Evolutionary conservation across 106 monocot genomes (phyloP).

Genomic region (Apostasia ramifera): DNA sequence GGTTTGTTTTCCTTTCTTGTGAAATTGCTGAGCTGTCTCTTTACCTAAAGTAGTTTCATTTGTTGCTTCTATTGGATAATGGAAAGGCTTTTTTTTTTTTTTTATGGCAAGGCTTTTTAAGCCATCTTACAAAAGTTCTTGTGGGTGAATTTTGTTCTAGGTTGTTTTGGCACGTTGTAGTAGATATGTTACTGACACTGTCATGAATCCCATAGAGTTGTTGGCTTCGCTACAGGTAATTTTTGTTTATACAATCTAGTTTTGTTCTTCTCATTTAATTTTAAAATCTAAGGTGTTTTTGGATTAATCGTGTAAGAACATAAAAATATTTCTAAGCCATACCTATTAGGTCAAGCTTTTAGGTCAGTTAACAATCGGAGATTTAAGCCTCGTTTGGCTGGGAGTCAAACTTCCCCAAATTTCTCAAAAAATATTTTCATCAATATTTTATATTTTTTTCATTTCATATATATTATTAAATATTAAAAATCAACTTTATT

Average conservation of each 20-base stretch:
- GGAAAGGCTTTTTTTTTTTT: not conserved
- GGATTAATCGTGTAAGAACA: not conserved
- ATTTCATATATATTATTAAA: no score
- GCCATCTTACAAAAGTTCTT: no score
- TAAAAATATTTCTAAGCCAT: no score
- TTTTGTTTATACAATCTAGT: not conserved
- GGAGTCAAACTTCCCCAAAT: no score
- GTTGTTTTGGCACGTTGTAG: slow-evolving; percentile 88
- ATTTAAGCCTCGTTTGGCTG: no score
- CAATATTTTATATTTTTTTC: no score
- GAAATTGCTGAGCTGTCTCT: no score
- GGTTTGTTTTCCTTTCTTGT: slow-evolving; percentile 26
- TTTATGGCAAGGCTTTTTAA: no score
- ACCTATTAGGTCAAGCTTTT: no score
- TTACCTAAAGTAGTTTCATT: not conserved
- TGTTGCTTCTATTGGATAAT: not conserved
- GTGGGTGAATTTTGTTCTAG: slow-evolving; percentile 22
- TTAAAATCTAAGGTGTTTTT: not conserved
- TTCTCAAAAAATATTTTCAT: no score
- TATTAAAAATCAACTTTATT: no score
- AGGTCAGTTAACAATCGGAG: no score
- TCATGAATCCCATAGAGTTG: slow-evolving; percentile 60
- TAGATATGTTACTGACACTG: slow-evolving; percentile 51
- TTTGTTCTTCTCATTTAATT: not conserved
- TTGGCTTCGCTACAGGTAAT: slow-evolving; percentile 64